Conservation (phyloP, 805 yeast species). For the Saturnispora zaruensis region DNA sequence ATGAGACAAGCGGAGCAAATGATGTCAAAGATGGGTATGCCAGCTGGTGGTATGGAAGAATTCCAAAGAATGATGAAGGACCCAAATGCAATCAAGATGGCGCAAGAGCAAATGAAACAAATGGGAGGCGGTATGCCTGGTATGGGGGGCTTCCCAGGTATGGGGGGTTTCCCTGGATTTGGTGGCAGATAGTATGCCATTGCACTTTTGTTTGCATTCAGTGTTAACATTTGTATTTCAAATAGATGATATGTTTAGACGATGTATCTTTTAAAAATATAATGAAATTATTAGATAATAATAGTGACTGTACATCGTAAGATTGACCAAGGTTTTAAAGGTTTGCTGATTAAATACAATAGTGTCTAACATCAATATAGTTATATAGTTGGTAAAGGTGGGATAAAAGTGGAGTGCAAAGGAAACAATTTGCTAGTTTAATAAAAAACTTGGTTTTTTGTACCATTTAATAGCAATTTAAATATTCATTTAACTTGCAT, state of each 20-base stretch:
- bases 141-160: slow-evolving; percentile 1
- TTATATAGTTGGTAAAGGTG: not conserved
- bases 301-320: too few species aligned
- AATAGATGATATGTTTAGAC: not conserved
- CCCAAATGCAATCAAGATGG: slow-evolving; percentile 24
- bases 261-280: not conserved
- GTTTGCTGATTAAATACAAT: too few species aligned
- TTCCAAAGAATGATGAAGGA: slow-evolving; percentile 8
- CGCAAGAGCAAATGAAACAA: slow-evolving; percentile 55
- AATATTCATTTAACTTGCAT: too few species aligned
- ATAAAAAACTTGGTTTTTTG: too few species aligned
- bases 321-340: too few species aligned
- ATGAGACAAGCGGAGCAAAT: slow-evolving; percentile 8
- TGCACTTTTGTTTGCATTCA: not conserved
- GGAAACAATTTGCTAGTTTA: too few species aligned
- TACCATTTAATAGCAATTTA: too few species aligned
- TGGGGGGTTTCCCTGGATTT: not conserved
- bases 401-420: not conserved
- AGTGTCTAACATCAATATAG: too few species aligned
- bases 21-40: slow-evolving; percentile 11
- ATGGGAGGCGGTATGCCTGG: slow-evolving; percentile 27
- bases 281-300: too few species aligned
- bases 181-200: not conserved
- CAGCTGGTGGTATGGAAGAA: slow-evolving; percentile 8
- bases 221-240: not conserved